Conservation (phyloP, 495 filamentous ascomycete genomes). For the Durotheca rogersii region DNA sequence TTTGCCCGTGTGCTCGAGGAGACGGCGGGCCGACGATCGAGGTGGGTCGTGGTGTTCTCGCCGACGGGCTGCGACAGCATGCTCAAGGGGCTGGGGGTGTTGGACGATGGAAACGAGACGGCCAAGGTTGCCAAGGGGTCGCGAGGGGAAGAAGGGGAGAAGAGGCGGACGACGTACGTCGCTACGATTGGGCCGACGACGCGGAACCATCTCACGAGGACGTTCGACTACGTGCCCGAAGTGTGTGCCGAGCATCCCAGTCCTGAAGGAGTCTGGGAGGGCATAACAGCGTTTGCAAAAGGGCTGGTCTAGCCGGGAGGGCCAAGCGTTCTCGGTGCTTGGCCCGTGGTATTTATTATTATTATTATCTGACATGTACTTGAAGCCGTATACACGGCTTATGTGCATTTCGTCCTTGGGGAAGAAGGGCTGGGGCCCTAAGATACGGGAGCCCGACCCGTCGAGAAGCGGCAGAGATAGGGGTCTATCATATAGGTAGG, state of each 20-base stretch:
- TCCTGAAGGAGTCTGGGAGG: conserved; percentile 76
- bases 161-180: conserved; percentile 54
- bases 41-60: conserved; percentile 94
- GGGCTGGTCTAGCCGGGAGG: conserved; percentile 1
- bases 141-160: background rate
- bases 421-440: too few species aligned
- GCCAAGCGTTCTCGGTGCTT: background rate
- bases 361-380: too few species aligned
- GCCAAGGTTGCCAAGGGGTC: conserved; percentile 41
- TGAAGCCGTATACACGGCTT: too few species aligned
- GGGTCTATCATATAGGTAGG: too few species aligned
- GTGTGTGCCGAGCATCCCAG: conserved; percentile 80
- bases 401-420: too few species aligned
- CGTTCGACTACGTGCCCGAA: conserved; percentile 73
- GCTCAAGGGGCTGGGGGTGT: conserved; percentile 62
- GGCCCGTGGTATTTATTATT: too few species aligned
- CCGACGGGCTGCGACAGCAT: conserved; percentile 84
- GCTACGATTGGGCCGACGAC: conserved; percentile 96
- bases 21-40: conserved; percentile 40
- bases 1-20: conserved; percentile 54
- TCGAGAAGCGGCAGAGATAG: too few species aligned
- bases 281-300: conserved; percentile 55
- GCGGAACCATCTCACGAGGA: conserved; percentile 63
- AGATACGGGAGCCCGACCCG: too few species aligned
- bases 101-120: conserved; percentile 53